A percentile compares a stretch with the other conserved stretches of the same genome.
Evolutionary conservation across 2,329 filamentous ascomycete species (phyloP).

Genomic region (Ophiostoma ulmi): DNA sequence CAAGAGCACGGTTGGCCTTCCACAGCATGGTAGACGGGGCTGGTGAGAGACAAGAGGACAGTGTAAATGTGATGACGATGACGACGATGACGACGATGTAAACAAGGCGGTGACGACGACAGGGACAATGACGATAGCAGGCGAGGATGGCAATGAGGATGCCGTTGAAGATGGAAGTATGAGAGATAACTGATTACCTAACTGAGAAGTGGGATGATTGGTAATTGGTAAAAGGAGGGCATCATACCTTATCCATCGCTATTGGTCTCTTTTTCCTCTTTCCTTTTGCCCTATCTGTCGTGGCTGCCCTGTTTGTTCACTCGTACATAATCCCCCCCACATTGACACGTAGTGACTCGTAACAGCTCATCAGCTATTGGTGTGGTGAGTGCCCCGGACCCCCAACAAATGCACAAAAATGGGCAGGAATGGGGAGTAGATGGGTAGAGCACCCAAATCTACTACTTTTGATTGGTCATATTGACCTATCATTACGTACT

Average conservation of each 20-base stretch:
- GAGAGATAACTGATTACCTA: not conserved
- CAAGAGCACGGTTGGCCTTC: constrained; percentile 11
- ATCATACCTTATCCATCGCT: not conserved
- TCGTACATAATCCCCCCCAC: not conserved
- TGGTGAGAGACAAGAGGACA: not conserved
- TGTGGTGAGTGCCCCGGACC: not conserved
- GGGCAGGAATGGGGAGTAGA: not conserved
- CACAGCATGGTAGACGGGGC: not conserved
- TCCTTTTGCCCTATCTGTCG: not conserved
- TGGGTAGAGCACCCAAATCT: constrained; percentile 2
- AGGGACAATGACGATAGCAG: not conserved
- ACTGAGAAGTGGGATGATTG: not conserved
- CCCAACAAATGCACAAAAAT: not conserved
- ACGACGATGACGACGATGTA: not conserved
- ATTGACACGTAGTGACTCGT: not conserved
- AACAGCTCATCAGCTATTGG: not conserved
- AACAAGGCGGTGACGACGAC: not conserved
- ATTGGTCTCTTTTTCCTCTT: not conserved
- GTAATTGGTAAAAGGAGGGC: not conserved
- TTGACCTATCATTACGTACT: not conserved
- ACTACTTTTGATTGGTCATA: not conserved
- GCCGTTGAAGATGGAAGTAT: not conserved
- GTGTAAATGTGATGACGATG: not conserved
- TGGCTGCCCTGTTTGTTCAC: not conserved
- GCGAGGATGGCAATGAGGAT: not conserved